Base-by-base conservation (phyloP, 1,139 yeast species). In the Yamadazyma epiphylla region DNA sequence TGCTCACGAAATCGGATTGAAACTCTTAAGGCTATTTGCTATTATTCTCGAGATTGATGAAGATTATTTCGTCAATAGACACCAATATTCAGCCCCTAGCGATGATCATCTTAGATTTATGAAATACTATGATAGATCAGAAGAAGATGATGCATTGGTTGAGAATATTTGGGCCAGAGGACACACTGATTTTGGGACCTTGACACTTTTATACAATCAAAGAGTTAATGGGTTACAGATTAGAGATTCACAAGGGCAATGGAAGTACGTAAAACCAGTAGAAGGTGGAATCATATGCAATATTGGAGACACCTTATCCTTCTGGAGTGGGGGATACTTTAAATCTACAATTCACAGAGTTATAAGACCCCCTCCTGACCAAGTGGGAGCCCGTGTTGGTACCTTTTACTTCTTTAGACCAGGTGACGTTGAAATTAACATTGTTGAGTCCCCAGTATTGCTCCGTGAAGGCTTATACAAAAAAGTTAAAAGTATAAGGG, bases 361-460 rank as follows among this genome's bases (percentile, higher is more conserved):
- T 1, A 41, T 56, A 3, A 38, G 61, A 22, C 60, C 63, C 8
- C 63, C 63, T 4, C 46, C 42, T 15, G 63, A 57, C 29, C 63
- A 57, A 35, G 38, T 54, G 8, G 30, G 39, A 23, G 48, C 50
- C 2, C 35, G 65, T 19, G 54, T 57, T 20, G 65, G 64, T 1
- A 42, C 57, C 1, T 55, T 59, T 33, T 59, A 59, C 30, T 59
- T 59, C 36, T 54, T 58, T 6, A 50, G 64, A 19, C 64, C 65
- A 4, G 60, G 61, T 12, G 59, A 56, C 29, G 48, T 52, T 3
- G 50, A 56, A 10, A 49, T 58, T 13, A 46, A 53, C 24, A 39
- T 57, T 5, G 60, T 58, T 7, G 55, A 55, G 19, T 57, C 64
- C 4, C 64, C 65, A 1, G 33, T 58, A 15, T 46, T 59, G 25